phyloP scores from a whole-genome alignment of 768 basidiomycete genomes.

The Termitomyces sp. region DNA sequence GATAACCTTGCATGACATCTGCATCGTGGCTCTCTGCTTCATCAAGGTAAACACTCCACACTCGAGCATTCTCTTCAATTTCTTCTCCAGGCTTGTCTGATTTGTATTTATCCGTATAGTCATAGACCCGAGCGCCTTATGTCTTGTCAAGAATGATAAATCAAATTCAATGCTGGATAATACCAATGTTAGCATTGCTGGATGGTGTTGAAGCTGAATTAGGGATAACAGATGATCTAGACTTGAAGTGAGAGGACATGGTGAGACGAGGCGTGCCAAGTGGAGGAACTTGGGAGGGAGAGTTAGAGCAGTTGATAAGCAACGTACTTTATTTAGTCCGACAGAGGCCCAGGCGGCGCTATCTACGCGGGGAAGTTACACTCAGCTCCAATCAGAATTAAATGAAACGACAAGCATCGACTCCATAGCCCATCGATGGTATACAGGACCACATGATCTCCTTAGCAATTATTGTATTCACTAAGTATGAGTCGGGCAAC shows the following conservation, averaged over 20 bases:
- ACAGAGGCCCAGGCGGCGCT: background rate
- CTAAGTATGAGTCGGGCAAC: background rate
- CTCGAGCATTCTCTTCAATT: background rate
- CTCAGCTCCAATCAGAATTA: background rate
- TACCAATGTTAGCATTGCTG: background rate
- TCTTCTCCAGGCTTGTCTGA: background rate
- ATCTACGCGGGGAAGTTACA: background rate
- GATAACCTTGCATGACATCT: background rate
- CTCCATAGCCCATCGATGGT: background rate
- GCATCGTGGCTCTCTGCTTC: background rate
- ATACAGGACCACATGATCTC: background rate
- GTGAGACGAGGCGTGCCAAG: background rate
- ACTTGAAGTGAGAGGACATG: background rate
- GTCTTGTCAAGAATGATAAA: background rate
- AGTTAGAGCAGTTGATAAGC: background rate
- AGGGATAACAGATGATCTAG: background rate
- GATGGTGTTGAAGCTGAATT: background rate
- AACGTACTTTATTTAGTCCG: background rate
- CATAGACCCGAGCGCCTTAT: background rate
- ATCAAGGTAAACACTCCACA: background rate
- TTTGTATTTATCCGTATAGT: background rate
- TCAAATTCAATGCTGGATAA: background rate
- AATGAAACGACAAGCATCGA: background rate
- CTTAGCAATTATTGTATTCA: background rate
- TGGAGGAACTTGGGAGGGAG: background rate